Evolutionary conservation across 1,139 yeast genomes (phyloP).

Genomic region (Pichia sp.): DNA sequence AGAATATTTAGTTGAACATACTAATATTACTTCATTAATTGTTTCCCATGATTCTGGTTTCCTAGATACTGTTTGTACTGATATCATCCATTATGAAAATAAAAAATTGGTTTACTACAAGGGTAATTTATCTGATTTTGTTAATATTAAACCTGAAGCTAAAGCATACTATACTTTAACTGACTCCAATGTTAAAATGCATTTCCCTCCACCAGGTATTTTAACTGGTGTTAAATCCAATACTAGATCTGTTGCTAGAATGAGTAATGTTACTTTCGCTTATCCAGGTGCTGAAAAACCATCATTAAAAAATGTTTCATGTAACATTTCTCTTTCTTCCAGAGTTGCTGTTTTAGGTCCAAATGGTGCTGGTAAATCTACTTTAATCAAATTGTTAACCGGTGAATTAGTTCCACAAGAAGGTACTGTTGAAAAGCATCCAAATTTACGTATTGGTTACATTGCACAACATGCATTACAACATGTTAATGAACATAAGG

Average conservation of each 20-base stretch:
- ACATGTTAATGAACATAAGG: constrained; percentile 95
- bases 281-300: constrained; percentile 90
- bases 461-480: constrained; percentile 98
- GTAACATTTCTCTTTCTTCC: constrained; percentile 84
- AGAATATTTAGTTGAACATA: constrained; percentile 73
- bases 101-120: constrained; percentile 91
- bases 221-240: constrained; percentile 92
- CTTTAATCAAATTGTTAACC: constrained; percentile 84
- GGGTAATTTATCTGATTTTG: constrained; percentile 92
- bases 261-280: constrained; percentile 76
- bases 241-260: constrained; percentile 91
- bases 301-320: constrained; percentile 70
- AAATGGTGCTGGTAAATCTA: constrained; percentile 98
- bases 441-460: constrained; percentile 95
- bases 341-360: constrained; percentile 97
- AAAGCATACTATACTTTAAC: constrained; percentile 93
- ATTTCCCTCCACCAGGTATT: constrained; percentile 97
- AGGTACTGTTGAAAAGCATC: constrained; percentile 95
- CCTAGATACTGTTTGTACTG: constrained; percentile 92
- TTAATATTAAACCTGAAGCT: constrained; percentile 89
- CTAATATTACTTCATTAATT: constrained; percentile 85
- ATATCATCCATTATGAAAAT: constrained; percentile 92
- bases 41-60: constrained; percentile 98
- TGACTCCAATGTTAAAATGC: constrained; percentile 91
- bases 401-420: constrained; percentile 81